phyloP scores from a whole-genome alignment of 441 rosid genomes.

The Rhodomyrtus psidioides region DNA sequence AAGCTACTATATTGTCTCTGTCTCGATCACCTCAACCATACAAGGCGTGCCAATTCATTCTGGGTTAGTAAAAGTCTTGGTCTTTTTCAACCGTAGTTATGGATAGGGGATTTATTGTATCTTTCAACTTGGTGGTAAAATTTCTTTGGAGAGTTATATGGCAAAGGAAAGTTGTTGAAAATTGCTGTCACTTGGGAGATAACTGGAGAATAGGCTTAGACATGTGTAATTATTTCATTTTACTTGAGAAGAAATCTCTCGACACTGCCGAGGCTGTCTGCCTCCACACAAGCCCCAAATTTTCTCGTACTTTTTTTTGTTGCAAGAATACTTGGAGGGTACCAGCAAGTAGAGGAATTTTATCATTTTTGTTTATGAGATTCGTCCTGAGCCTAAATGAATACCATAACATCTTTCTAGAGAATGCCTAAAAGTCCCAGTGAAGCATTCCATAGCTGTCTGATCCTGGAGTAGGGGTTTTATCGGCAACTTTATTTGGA shows the following conservation, averaged over 20 bases:
- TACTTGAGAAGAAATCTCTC: background rate
- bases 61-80: constrained; percentile 36
- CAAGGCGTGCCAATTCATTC: constrained; percentile 77
- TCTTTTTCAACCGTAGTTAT: background rate
- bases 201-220: background rate
- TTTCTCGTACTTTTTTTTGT: background rate
- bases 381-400: background rate
- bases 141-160: background rate
- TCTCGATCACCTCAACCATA: constrained; percentile 86
- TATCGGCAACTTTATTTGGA: background rate
- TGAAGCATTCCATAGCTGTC: background rate
- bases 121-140: background rate
- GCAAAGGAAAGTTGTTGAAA: background rate
- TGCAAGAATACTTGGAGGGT: background rate
- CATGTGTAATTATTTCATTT: background rate
- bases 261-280: background rate
- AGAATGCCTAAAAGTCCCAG: background rate
- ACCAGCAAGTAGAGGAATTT: background rate
- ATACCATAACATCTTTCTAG: background rate
- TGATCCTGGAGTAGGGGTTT: background rate
- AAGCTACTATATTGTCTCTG: constrained; percentile 72
- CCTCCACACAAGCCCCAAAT: background rate
- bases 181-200: background rate
- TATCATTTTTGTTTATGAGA: background rate
- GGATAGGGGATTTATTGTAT: background rate